Evolutionary conservation across 1,139 yeast genomes (phyloP).

Genomic region (Suhomyces bribrorum): DNA sequence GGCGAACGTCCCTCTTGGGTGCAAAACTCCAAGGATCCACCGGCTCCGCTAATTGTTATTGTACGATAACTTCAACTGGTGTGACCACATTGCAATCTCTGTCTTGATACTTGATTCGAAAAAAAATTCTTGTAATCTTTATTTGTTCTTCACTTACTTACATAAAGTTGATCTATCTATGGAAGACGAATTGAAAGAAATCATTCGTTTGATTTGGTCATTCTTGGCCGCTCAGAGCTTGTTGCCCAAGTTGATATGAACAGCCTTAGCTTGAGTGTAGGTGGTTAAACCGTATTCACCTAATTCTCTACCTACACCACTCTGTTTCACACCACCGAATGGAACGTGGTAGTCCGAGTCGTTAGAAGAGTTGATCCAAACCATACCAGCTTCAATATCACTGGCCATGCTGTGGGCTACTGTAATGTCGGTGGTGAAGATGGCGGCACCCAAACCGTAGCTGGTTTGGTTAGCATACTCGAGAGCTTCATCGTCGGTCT

Average conservation of each 20-base stretch:
- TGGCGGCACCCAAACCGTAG: constrained; percentile 54
- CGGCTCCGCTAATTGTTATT: too few species aligned
- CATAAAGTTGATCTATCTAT: too few species aligned
- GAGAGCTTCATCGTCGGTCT: constrained; percentile 55
- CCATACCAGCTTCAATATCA: constrained; percentile 54
- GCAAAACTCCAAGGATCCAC: too few species aligned
- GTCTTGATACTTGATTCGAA: too few species aligned
- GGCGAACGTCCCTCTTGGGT: too few species aligned
- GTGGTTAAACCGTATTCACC: constrained; percentile 79
- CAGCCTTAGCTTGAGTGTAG: constrained; percentile 79
- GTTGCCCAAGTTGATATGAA: constrained; percentile 63
- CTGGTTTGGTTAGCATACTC: constrained; percentile 51
- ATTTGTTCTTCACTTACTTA: too few species aligned
- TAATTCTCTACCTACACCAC: constrained; percentile 87
- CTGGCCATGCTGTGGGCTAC: constrained; percentile 48
- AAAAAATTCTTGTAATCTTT: too few species aligned
- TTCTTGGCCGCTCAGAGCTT: constrained; percentile 17
- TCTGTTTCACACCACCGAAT: constrained; percentile 75
- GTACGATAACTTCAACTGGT: too few species aligned
- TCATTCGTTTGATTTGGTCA: not conserved
- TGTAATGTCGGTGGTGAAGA: constrained; percentile 25
- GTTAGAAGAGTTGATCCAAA: constrained; percentile 68
- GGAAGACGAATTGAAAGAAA: too few species aligned
- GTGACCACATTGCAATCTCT: too few species aligned
- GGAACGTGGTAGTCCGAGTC: constrained; percentile 77